A percentile compares a stretch with the other conserved stretches of the same genome.
phyloP scores from a whole-genome alignment of 2,329 filamentous ascomycete species.

The Penicillium polonicum region DNA sequence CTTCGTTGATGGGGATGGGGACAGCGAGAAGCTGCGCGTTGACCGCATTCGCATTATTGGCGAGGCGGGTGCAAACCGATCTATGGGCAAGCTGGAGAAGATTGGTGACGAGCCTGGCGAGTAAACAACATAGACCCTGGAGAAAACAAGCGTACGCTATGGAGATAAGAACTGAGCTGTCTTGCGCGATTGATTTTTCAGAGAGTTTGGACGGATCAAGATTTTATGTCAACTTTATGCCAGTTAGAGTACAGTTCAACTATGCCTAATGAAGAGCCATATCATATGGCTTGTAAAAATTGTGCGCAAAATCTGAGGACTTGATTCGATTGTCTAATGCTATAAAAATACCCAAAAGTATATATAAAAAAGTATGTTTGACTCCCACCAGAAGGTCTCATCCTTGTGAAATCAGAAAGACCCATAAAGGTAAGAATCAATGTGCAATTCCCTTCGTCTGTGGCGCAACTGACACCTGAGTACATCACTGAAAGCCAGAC shows the following conservation, averaged over 20 bases:
- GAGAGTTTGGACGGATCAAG: not conserved
- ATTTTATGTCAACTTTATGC: not conserved
- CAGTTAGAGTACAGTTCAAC: not conserved
- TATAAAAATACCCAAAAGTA: not conserved
- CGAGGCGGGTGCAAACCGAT: constrained; percentile 85
- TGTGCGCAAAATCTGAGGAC: not conserved
- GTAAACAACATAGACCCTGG: constrained; percentile 35
- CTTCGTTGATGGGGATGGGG: constrained; percentile 79
- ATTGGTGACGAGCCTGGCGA: constrained; percentile 72
- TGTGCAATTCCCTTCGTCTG: constrained; percentile 79
- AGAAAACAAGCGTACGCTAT: constrained; percentile 29
- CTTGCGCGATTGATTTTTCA: not conserved
- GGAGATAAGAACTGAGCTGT: not conserved
- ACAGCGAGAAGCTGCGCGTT: constrained; percentile 80
- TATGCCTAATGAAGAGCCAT: not conserved
- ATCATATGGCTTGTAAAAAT: not conserved
- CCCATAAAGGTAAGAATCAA: constrained; percentile 55
- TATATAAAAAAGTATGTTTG: constrained; percentile 50
- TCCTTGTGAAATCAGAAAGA: constrained; percentile 43
- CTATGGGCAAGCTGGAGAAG: constrained; percentile 95
- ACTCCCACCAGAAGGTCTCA: constrained; percentile 52
- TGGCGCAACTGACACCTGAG: constrained; percentile 76
- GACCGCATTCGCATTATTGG: constrained; percentile 66
- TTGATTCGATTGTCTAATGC: not conserved
- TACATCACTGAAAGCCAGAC: constrained; percentile 45